A percentile compares a stretch with the other conserved stretches of the same genome.
phyloP scores from a whole-genome alignment of 306 rosid species.

The Medicago truncatula region DNA sequence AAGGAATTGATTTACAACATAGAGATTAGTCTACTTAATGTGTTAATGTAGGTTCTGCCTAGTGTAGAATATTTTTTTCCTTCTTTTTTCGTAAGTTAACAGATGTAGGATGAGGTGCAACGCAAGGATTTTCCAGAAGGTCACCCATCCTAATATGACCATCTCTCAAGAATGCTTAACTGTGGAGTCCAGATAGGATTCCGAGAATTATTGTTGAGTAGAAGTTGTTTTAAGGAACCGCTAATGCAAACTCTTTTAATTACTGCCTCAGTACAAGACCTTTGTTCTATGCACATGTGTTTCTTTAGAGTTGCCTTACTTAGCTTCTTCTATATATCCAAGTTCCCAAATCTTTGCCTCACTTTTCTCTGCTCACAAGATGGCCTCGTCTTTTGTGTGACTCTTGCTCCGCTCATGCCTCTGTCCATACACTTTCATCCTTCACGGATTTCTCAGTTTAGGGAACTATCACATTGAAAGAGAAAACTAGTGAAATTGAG shows the following conservation, averaged over 20 bases:
- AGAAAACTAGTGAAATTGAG: slow-evolving; percentile 6
- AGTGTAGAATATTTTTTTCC: no score
- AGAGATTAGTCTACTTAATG: no score
- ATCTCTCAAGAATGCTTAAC: no score
- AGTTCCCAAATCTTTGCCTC: background rate
- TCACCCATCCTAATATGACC: no score
- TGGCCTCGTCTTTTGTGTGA: background rate
- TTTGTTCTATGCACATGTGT: background rate
- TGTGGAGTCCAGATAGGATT: no score
- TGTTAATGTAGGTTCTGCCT: no score
- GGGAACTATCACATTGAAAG: background rate
- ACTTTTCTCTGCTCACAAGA: background rate
- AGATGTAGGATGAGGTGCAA: no score
- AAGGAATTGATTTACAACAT: no score
- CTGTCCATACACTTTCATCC: background rate
- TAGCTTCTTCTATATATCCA: slow-evolving; percentile 2
- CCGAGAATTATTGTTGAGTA: no score
- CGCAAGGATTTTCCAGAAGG: no score
- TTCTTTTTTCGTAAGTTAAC: no score
- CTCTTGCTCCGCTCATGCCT: background rate
- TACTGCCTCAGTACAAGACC: background rate
- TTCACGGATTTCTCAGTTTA: background rate
- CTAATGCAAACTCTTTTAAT: background rate
- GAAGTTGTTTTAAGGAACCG: no score
- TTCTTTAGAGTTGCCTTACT: background rate